These are phyloP conservation scores for Calendula officinalis DNA, from an alignment of 129 eudicot genomes.

Conservation along the genomic window DNA sequence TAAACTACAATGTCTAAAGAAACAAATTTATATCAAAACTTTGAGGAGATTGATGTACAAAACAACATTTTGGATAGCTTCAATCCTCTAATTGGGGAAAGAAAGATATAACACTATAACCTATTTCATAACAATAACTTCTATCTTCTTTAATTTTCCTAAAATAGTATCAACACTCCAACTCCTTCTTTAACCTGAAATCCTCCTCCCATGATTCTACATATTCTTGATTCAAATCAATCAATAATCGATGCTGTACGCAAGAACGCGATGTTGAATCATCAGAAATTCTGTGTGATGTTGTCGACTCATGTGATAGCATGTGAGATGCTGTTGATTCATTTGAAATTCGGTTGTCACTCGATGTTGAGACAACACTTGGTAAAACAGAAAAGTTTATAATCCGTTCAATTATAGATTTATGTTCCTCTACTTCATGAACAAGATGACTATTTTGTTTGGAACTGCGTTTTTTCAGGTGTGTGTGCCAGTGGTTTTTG, in stretches of 20 bases:
- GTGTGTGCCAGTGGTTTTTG: constrained; percentile 44
- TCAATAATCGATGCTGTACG: constrained; percentile 18
- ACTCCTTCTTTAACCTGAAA: constrained; percentile 26
- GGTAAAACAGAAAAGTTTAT: constrained; percentile 29
- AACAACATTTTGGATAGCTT: constrained; percentile 34
- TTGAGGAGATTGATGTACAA: constrained; percentile 24
- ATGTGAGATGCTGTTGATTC: constrained; percentile 22
- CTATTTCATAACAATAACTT: constrained; percentile 16
- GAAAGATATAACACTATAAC: constrained; percentile 24
- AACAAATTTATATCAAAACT: constrained; percentile 35
- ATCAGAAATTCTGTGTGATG: constrained; percentile 27
- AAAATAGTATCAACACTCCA: constrained; percentile 28
- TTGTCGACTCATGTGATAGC: constrained; percentile 16
- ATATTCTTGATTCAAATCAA: constrained; percentile 38
- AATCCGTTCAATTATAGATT: constrained; percentile 15
- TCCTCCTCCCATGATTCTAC: constrained; percentile 37
- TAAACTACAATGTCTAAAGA: background rate
- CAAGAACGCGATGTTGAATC: constrained; percentile 28
- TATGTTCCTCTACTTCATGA: constrained; percentile 24
- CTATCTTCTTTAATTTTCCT: constrained; percentile 27
- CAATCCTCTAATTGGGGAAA: constrained; percentile 34
- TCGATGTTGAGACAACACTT: constrained; percentile 28
- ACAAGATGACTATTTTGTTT: constrained; percentile 13
- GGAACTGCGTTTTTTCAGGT: constrained; percentile 31
- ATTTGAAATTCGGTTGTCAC: constrained; percentile 25